Conservation (phyloP, 2,329 filamentous ascomycete species). For the Nakataea oryzae region DNA sequence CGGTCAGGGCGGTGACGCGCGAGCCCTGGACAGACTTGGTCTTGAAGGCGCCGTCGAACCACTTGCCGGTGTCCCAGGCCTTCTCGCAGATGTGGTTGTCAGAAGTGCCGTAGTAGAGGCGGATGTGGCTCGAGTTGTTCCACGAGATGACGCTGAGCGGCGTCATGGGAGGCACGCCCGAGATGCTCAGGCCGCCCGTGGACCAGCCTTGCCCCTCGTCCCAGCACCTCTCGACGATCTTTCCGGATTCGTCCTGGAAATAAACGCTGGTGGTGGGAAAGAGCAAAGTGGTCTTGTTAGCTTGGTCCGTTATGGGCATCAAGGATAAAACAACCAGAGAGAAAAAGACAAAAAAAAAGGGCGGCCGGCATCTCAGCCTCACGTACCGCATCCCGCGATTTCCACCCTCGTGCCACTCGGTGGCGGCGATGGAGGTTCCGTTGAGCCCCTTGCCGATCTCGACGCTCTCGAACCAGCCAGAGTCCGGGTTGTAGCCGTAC, state of each 20-base stretch:
- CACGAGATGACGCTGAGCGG: slow-evolving; percentile 4
- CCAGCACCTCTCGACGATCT: slow-evolving; percentile 2
- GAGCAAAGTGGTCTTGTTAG: neutral
- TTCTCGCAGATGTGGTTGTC: slow-evolving; percentile 6
- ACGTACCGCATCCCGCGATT: slow-evolving; percentile 5
- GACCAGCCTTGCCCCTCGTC: slow-evolving; percentile 3
- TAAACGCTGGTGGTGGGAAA: slow-evolving; percentile 2
- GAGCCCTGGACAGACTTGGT: slow-evolving; percentile 3
- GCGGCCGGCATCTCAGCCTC: neutral
- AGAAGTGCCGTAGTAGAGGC: slow-evolving; percentile 6
- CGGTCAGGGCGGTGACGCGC: slow-evolving; percentile 3
- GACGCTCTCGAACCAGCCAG: slow-evolving; percentile 5
- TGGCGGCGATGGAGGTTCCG: slow-evolving; percentile 8
- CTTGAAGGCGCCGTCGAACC: slow-evolving; percentile 9
- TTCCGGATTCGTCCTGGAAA: slow-evolving; percentile 1
- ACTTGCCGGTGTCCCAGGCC: slow-evolving; percentile 5
- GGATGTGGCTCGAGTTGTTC: slow-evolving; percentile 4
- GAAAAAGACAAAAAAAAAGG: neutral
- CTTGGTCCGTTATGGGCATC: neutral
- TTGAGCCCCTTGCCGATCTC: slow-evolving; percentile 5
- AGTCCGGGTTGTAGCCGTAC: neutral
- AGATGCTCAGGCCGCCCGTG: slow-evolving; percentile 2
- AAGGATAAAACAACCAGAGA: neutral
- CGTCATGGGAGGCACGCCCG: neutral
- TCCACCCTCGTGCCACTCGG: slow-evolving; percentile 1